A percentile compares a stretch with the other conserved stretches of the same genome.
phyloP scores from a whole-genome alignment of 2,329 filamentous ascomycete genomes.

The Claviceps paspali region DNA sequence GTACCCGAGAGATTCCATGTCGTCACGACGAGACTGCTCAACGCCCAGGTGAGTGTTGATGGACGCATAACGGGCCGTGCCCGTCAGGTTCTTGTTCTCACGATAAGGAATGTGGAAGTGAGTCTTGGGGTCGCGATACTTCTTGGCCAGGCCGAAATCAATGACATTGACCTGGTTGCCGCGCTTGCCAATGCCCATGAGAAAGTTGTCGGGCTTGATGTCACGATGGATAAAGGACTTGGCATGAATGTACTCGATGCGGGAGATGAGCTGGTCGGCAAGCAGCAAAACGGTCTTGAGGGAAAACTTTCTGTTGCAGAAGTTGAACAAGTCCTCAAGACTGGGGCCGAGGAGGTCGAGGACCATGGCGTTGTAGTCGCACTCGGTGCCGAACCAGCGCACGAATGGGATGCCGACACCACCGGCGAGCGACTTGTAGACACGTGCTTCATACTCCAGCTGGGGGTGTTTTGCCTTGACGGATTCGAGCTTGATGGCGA shows the following conservation, averaged over 20 bases:
- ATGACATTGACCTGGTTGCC: conserved; percentile 99
- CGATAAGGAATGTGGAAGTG: conserved; percentile 99
- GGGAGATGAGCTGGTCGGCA: conserved; percentile 95
- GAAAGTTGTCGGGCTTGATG: conserved; percentile 99
- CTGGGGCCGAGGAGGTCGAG: conserved; percentile 90
- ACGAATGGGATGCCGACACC: conserved; percentile 98
- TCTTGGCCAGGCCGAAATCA: conserved; percentile 97
- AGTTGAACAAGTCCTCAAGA: conserved; percentile 98
- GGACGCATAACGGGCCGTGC: conserved; percentile 93
- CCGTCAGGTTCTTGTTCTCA: conserved; percentile 99
- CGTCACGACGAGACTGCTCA: conserved; percentile 96
- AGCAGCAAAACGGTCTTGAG: conserved; percentile 94
- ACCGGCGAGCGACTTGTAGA: conserved; percentile 79
- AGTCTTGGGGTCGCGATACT: conserved; percentile 98
- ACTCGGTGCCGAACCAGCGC: conserved; percentile 98
- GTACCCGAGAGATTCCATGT: conserved; percentile 98
- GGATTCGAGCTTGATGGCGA: conserved; percentile 98
- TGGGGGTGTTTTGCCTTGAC: conserved; percentile 99
- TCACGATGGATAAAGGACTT: conserved; percentile 99
- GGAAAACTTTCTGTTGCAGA: conserved; percentile 99
- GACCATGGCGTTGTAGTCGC: conserved; percentile 99
- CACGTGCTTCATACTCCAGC: conserved; percentile 94
- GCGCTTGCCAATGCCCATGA: conserved; percentile 98
- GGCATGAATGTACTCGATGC: conserved; percentile 98
- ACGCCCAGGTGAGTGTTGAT: conserved; percentile 99